These are phyloP conservation scores for Phytophthora europaea DNA, from an alignment of 352 stramenopile genomes.

Conservation along the genomic window DNA sequence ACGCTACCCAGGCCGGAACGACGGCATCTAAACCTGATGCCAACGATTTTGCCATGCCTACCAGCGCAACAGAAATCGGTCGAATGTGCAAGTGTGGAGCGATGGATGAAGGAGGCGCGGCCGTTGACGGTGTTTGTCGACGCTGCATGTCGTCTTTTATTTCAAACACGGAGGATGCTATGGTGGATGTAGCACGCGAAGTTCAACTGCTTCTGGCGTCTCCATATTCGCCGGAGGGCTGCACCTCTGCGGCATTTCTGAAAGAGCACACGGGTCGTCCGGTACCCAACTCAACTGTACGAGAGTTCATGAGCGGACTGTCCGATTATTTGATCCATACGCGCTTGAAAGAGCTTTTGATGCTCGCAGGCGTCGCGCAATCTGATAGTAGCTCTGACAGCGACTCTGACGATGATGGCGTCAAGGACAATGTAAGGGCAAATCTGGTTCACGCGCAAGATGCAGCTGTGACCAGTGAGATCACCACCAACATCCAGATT, in stretches of 20 bases:
- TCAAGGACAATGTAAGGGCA: conserved; percentile 21
- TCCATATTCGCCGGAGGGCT: conserved; percentile 87
- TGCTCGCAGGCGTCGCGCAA: conserved; percentile 63
- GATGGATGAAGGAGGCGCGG: conserved; percentile 31
- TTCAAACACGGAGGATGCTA: conserved; percentile 78
- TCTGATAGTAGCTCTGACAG: conserved; percentile 38
- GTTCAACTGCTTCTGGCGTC: conserved; percentile 86
- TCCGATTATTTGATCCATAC: conserved; percentile 87
- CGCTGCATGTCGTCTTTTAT: conserved; percentile 86
- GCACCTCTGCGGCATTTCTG: conserved; percentile 75
- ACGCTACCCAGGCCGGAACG: conserved; percentile 23
- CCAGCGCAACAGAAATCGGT: conserved; percentile 49
- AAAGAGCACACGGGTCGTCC: conserved; percentile 66
- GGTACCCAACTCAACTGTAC: conserved; percentile 62
- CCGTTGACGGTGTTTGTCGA: conserved; percentile 62
- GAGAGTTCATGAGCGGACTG: conserved; percentile 83
- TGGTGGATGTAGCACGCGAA: conserved; percentile 80
- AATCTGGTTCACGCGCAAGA: conserved; percentile 19
- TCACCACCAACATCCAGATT: conserved; percentile 68
- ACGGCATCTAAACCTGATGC: conserved; percentile 27
- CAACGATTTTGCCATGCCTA: conserved; percentile 40
- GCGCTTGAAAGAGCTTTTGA: conserved; percentile 78
- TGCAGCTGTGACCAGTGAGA: conserved; percentile 50
- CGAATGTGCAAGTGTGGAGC: conserved; percentile 71
- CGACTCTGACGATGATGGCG: conserved; percentile 42